Percentiles rank a stretch among this genome's conserved stretches.
These are phyloP conservation scores for Colletotrichum limetticola DNA, from an alignment of 2,329 filamentous ascomycete genomes.

Conservation along the genomic window DNA sequence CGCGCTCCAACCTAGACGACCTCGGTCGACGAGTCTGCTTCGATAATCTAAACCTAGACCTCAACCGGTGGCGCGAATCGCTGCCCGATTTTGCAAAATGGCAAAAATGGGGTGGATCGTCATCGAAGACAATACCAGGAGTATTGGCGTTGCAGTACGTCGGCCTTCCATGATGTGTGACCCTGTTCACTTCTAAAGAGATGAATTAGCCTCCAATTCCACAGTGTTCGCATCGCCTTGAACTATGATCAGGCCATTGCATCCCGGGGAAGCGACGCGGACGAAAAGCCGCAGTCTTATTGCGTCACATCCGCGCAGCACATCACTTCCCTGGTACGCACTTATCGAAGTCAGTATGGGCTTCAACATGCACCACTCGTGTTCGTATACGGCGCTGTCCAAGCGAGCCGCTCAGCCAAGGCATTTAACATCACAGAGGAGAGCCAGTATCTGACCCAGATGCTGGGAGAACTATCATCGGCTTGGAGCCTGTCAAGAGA, in stretches of 20 bases:
- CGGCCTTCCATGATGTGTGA: neutral
- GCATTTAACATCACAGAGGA: slow-evolving; percentile 11
- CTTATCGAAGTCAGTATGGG: slow-evolving; percentile 38
- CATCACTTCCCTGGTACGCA: slow-evolving; percentile 36
- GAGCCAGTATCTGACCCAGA: neutral
- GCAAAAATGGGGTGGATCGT: slow-evolving; percentile 37
- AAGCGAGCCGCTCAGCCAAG: slow-evolving; percentile 35
- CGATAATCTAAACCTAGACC: slow-evolving; percentile 37
- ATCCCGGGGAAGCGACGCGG: neutral
- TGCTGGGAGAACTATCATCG: slow-evolving; percentile 6
- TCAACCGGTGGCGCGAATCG: slow-evolving; percentile 36
- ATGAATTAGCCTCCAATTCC: slow-evolving; percentile 29
- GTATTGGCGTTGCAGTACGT: slow-evolving; percentile 39
- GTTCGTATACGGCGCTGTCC: slow-evolving; percentile 39
- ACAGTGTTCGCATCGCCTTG: slow-evolving; percentile 40
- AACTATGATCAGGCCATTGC: slow-evolving; percentile 38
- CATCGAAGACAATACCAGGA: slow-evolving; percentile 23
- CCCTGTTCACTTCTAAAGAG: too few species aligned
- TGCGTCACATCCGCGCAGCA: slow-evolving; percentile 39
- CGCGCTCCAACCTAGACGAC: slow-evolving; percentile 1
- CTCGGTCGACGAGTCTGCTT: slow-evolving; percentile 16
- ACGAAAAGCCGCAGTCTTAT: slow-evolving; percentile 14
- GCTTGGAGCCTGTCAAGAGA: slow-evolving; percentile 1
- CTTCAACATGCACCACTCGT: slow-evolving; percentile 38
- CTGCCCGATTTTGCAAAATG: slow-evolving; percentile 36